phyloP scores from a whole-genome alignment of 1,284 basidiomycete species.

The Boletus semigastroideus region DNA sequence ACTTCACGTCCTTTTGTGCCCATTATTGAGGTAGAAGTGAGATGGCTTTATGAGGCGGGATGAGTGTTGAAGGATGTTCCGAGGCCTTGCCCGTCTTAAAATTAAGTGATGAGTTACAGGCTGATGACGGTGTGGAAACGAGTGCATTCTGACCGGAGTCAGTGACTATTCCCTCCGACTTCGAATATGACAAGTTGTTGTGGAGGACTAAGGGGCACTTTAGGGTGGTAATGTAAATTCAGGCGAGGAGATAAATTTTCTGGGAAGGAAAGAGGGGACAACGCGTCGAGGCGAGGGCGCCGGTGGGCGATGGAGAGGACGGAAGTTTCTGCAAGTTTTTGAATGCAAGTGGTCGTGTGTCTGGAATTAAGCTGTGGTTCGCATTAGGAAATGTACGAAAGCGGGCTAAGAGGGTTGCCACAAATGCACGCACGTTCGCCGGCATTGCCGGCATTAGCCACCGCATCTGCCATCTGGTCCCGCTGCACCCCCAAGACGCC shows the following conservation, averaged over 20 bases:
- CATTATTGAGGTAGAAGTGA: slow-evolving; percentile 42
- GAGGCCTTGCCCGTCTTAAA: background rate
- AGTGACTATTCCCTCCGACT: slow-evolving; percentile 11
- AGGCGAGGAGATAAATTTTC: background rate
- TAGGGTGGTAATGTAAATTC: slow-evolving; percentile 8
- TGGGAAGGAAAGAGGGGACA: slow-evolving; percentile 13
- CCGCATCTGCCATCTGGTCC: slow-evolving; percentile 1
- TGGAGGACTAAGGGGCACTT: slow-evolving; percentile 15
- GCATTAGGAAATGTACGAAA: slow-evolving; percentile 25
- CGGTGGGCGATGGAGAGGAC: slow-evolving; percentile 11
- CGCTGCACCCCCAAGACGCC: slow-evolving; percentile 13
- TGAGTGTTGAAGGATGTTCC: background rate
- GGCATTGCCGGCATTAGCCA: slow-evolving; percentile 26
- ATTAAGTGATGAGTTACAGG: background rate
- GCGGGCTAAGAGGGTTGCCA: slow-evolving; percentile 20
- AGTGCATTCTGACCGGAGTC: slow-evolving; percentile 5
- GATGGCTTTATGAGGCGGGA: slow-evolving; percentile 5
- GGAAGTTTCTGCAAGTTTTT: slow-evolving; percentile 24
- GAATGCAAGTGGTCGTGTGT: slow-evolving; percentile 37
- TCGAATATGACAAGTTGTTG: slow-evolving; percentile 2
- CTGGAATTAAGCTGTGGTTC: slow-evolving; percentile 35
- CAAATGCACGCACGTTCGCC: slow-evolving; percentile 44
- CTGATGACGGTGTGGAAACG: slow-evolving; percentile 6
- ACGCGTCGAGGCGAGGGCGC: slow-evolving; percentile 12
- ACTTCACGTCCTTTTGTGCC: slow-evolving; percentile 74